Conservation (phyloP, 306 rosid species). For the Prunus campanulata region DNA sequence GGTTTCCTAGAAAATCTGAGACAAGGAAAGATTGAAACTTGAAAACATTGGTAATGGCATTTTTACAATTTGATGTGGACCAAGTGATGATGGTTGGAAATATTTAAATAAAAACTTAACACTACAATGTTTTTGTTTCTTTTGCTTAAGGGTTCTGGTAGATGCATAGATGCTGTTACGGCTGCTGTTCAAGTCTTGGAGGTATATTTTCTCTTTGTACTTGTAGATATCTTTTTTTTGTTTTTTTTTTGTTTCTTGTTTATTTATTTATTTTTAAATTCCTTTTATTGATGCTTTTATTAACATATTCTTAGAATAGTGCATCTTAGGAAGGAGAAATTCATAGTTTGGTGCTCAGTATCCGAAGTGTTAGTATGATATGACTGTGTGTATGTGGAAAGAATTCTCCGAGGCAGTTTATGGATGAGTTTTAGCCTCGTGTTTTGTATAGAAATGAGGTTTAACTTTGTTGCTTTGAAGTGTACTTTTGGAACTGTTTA, state of each 20-base stretch:
- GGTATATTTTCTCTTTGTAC: constrained; percentile 36
- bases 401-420: not conserved
- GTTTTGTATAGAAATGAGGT: not conserved
- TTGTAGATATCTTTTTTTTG: not conserved
- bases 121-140: not conserved
- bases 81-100: no score
- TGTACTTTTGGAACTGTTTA: not conserved
- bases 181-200: constrained; percentile 85
- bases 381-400: not conserved
- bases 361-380: not conserved
- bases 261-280: no score
- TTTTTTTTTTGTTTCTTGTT: no score
- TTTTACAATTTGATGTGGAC: not conserved
- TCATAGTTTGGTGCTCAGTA: not conserved
- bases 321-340: not conserved
- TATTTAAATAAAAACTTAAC: no score
- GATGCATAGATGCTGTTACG: constrained; percentile 69
- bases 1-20: not conserved
- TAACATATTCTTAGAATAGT: not conserved
- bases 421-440: not conserved
- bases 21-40: not conserved
- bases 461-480: not conserved
- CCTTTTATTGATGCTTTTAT: not conserved
- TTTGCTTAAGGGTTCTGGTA: constrained; percentile 52
- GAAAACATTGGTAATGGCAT: not conserved